Base-by-base conservation (phyloP, 352 stramenopile genomes). In the Globisporangium perplexum region DNA sequence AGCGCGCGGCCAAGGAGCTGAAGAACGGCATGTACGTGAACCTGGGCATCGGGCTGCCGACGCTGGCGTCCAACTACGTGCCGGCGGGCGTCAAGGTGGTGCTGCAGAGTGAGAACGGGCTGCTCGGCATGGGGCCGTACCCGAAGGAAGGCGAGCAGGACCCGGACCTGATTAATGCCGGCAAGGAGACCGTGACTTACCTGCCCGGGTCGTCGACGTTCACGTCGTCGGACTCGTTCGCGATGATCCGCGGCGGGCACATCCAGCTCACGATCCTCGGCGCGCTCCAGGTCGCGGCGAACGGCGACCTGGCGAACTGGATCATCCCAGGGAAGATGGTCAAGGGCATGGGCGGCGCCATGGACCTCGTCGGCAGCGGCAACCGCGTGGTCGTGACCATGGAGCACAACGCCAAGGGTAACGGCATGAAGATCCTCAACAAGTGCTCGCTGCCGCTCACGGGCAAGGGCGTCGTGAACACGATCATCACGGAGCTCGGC, bases 11-110 rank as follows among this genome's bases (percentile, higher is more conserved):
- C 15, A 89, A 90, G 60, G 82, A 93, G 54, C 62, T 93, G 12
- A 68, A 96, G 61, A 70, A 98, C 71, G 96, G 95, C 23, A 98
- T 98, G 91, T 98, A 98, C 68, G 95, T 98, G 35, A 99, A 99
- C 69, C 62, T 99, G 26, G 96, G 96, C 41, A 99, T 99, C 60
- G 91, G 93, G 2, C 74, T 99, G 45, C 96, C 96, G 17, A 98
- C 95, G 14, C 72, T 99, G 57, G 90, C 90, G 30, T 93, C 83
- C 59, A 98, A 98, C 64, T 98, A 97, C 66, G 76, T 99, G 18
- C 96, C 96, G 3, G 62, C 93, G 23, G 90, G 87, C 62, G 86
- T 98, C 46, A 88, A 96, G 41, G 96, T 99, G 52, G 86, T 97
- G 63, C 72, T 99, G 38, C 95, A 99, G 59, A 96, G 85, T 46